A percentile compares a stretch with the other conserved stretches of the same genome.
Conservation (phyloP, 83 land plant genomes). For the Thuja plicata region DNA sequence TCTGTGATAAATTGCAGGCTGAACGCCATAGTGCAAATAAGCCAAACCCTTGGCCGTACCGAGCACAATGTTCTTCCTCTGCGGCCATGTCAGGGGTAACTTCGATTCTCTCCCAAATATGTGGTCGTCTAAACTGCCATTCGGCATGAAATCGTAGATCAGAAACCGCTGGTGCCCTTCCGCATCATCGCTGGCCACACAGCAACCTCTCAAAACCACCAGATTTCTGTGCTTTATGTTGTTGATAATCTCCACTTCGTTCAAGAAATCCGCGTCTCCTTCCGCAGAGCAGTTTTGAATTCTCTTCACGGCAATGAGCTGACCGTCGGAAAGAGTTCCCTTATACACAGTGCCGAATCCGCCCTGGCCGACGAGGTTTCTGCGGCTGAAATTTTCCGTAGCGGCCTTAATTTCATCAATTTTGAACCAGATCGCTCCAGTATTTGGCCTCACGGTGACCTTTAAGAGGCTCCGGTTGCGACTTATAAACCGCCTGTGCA, state of each 20-base stretch:
- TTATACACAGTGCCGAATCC: slow-evolving; percentile 80
- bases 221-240: slow-evolving; percentile 68
- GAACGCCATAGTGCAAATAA: slow-evolving; percentile 80
- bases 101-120: slow-evolving; percentile 26
- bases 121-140: slow-evolving; percentile 69
- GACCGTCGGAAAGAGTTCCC: slow-evolving; percentile 61
- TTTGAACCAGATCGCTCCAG: slow-evolving; percentile 48
- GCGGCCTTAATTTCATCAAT: slow-evolving; percentile 67
- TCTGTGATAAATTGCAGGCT: slow-evolving; percentile 81
- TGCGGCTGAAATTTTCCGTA: slow-evolving; percentile 56
- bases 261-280: slow-evolving; percentile 53
- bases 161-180: slow-evolving; percentile 42
- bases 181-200: slow-evolving; percentile 25
- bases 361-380: slow-evolving; percentile 72
- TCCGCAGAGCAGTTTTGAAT: slow-evolving; percentile 31
- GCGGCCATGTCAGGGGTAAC: slow-evolving; percentile 50
- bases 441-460: slow-evolving; percentile 23
- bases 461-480: neutral
- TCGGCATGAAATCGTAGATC: slow-evolving; percentile 75
- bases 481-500: neutral
- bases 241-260: slow-evolving; percentile 78
- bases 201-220: slow-evolving; percentile 69
- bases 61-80: slow-evolving; percentile 56
- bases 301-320: slow-evolving; percentile 63
- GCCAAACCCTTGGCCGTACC: slow-evolving; percentile 78